A percentile compares a stretch with the other conserved stretches of the same genome.
Conservation (phyloP, 2,329 filamentous ascomycete genomes). For the Phyllosticta citrichinensis region DNA sequence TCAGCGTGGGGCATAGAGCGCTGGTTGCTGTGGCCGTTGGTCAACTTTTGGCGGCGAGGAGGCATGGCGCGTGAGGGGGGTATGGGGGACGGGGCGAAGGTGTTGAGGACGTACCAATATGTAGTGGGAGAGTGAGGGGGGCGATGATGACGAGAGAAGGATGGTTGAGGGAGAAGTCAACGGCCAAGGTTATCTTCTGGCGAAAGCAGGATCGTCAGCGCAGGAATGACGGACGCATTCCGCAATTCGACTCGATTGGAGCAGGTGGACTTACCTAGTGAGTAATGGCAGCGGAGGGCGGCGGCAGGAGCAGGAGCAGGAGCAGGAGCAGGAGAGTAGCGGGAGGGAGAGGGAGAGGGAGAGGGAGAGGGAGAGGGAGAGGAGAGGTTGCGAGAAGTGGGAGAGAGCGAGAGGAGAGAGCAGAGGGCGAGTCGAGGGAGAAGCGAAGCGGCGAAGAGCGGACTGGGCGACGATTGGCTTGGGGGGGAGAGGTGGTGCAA, state of each 20-base stretch:
- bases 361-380: neutral
- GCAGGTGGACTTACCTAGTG: neutral
- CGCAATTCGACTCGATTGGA: conserved; percentile 5
- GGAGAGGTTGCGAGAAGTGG: no score
- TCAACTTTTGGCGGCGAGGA: neutral
- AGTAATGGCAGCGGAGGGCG: neutral
- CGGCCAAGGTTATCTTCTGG: conserved; percentile 1
- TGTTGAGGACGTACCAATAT: neutral
- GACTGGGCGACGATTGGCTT: no score
- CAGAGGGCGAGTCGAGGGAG: no score
- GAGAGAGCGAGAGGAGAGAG: no score
- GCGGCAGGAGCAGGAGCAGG: neutral
- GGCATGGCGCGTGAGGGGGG: neutral
- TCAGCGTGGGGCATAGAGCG: conserved; percentile 10
- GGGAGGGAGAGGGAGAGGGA: neutral
- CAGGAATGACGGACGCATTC: conserved; percentile 4
- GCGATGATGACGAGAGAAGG: neutral
- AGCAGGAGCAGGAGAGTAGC: neutral
- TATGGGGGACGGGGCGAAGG: neutral
- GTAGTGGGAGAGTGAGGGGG: neutral
- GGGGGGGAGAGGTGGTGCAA: neutral
- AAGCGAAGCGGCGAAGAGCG: neutral
- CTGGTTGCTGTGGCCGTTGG: neutral
- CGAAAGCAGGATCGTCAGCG: conserved; percentile 3
- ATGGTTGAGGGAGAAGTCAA: neutral